Evolutionary conservation across 1,284 basidiomycete genomes (phyloP), one percentile per base, ranked within the genome.

Genomic region (Fomitiporia mediterranea): DNA sequence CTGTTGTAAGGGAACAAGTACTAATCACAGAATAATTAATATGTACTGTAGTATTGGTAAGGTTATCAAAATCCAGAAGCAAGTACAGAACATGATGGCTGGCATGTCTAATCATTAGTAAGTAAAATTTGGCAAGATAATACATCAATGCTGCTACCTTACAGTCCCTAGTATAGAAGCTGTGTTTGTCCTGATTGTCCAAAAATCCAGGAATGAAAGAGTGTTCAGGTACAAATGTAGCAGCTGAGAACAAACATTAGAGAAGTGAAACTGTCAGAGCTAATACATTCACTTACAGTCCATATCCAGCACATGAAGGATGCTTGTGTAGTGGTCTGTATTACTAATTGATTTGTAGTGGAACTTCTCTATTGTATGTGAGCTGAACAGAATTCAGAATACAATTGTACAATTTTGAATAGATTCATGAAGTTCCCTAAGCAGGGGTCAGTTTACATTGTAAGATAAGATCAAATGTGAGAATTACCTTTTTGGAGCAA

Each of bases 61-160:
- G 59, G 37, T 61, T 58, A 34, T 61, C 61, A 38, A 62, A 62
- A 48, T 62, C 61, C 17, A 60, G 61, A 17, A 62, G 53, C 9
- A 53, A 54, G 53, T 61, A 49, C 40, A 62, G 44, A 25, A 55
- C 53, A 44, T 62, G 60, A 30, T 42, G 51, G 2, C 61, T 60
- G 8, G 55, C 61, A 25, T 55, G 49, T 37, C 44, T 51, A 21
- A 62, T 42, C 28, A 53, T 43, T 13, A 39, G 57, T 7, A 62
- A 44, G 51, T 62, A 62, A 35, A 56, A 55, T 25, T 53, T 51
- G 25, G 44, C 30, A 3, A 62, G 19, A 47, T 62, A 61, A 30
- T 56, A 43, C 21, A 48, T 44, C 35, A 61, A 37, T 19, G 57
- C 57, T 4, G 37, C 37, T 9, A 58, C 30, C 39, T 46, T 50